Evolutionary conservation across 202 grass and related monocot genomes (phyloP).

Genomic region (Thinopyrum obtusiflorum): DNA sequence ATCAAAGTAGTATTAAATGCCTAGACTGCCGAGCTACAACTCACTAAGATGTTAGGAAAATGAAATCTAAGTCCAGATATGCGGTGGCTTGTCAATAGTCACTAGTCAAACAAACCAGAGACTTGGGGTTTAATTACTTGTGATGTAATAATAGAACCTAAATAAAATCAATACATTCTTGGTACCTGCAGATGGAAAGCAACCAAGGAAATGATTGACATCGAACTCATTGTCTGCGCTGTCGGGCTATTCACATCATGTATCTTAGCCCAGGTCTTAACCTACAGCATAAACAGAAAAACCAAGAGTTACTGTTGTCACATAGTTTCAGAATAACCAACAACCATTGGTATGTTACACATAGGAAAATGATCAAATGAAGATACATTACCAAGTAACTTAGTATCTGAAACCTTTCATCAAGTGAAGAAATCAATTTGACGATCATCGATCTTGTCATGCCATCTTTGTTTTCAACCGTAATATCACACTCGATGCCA

Average conservation of each 20-base stretch:
- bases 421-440: conserved; percentile 62
- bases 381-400: conserved; percentile 69
- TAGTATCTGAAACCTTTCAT: conserved; percentile 89
- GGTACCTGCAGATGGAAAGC: conserved; percentile 96
- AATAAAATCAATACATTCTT: conserved; percentile 21
- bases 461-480: conserved; percentile 92
- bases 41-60: background rate
- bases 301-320: conserved; percentile 11
- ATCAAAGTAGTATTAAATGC: background rate
- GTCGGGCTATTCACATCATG: conserved; percentile 78
- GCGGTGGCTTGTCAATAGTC: background rate
- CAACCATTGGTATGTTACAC: conserved; percentile 8
- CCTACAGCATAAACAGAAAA: conserved; percentile 39
- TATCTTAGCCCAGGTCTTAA: conserved; percentile 81
- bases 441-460: conserved; percentile 76
- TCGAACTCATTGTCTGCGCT: conserved; percentile 78
- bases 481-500: conserved; percentile 76
- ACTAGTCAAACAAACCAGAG: conserved; percentile 3
- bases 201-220: conserved; percentile 83
- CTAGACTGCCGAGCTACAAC: background rate
- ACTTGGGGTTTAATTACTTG: background rate
- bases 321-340: background rate
- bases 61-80: conserved; percentile 12
- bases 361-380: background rate
- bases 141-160: background rate